Conservation (phyloP, 257 asterid species). For the Pogostemon cablin region DNA sequence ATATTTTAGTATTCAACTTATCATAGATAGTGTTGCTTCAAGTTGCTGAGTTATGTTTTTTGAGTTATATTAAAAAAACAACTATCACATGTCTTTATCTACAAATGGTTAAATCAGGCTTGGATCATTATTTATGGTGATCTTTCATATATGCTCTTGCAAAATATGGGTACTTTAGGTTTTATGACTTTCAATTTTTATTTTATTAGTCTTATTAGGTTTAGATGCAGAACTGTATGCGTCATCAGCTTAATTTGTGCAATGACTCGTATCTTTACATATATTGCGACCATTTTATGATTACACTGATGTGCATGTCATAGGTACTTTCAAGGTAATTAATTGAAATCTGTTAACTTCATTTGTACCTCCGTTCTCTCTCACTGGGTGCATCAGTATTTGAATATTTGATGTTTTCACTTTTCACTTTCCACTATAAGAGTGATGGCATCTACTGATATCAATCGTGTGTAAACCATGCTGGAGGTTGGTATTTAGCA, state of each 20-base stretch:
- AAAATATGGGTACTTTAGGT: not conserved
- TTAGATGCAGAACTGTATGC: conserved; percentile 19
- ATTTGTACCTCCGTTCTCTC: conserved; percentile 10
- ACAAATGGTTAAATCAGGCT: conserved; percentile 7
- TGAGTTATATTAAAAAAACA: not conserved
- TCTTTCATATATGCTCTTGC: not conserved
- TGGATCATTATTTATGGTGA: not conserved
- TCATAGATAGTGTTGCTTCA: not conserved
- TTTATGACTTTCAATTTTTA: not conserved
- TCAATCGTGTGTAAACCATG: not conserved
- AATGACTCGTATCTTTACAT: not conserved
- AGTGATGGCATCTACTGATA: not conserved
- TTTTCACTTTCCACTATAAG: not conserved
- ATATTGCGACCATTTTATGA: not conserved
- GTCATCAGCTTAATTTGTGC: not conserved
- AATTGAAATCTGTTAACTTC: conserved; percentile 13
- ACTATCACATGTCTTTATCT: not conserved
- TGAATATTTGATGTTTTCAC: not conserved
- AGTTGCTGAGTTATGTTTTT: not conserved
- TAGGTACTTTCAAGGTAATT: not conserved
- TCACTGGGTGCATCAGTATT: not conserved
- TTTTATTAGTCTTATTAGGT: not conserved
- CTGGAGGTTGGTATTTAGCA: not conserved
- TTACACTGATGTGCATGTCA: not conserved
- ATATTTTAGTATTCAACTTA: not conserved